phyloP scores from a whole-genome alignment of 768 basidiomycete species.

The Leccinum arenicola region DNA sequence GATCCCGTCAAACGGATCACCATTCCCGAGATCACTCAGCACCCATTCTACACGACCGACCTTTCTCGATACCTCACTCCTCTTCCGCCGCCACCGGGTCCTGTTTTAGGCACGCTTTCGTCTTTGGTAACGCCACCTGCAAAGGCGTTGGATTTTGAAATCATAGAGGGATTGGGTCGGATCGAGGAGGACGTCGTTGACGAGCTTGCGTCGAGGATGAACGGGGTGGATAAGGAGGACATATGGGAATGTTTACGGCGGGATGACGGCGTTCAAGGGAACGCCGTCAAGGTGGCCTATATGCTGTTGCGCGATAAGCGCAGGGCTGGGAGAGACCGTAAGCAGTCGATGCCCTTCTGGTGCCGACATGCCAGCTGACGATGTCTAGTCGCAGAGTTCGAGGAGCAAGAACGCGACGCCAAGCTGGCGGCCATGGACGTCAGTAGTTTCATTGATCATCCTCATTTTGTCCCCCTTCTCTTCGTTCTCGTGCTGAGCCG shows the following conservation, averaged over 20 bases:
- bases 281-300: conserved; percentile 96
- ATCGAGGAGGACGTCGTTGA: conserved; percentile 92
- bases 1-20: conserved; percentile 96
- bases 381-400: conserved; percentile 63
- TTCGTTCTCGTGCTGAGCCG: background rate
- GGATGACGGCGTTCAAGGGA: conserved; percentile 83
- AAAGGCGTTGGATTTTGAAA: conserved; percentile 71
- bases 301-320: conserved; percentile 89
- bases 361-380: conserved; percentile 11
- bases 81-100: conserved; percentile 73
- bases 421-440: conserved; percentile 80
- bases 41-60: conserved; percentile 87
- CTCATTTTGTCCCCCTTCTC: background rate
- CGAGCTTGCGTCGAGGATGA: conserved; percentile 69
- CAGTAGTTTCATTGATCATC: conserved; percentile 28
- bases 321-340: conserved; percentile 79
- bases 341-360: conserved; percentile 32
- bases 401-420: conserved; percentile 84
- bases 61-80: conserved; percentile 85
- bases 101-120: conserved; percentile 71
- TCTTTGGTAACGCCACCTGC: conserved; percentile 62
- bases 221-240: conserved; percentile 75
- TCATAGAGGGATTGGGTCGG: conserved; percentile 88
- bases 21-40: conserved; percentile 83
- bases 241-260: conserved; percentile 82